These are phyloP conservation scores for Parathielavia appendiculata DNA, from an alignment of 495 filamentous ascomycete genomes.

Conservation along the genomic window DNA sequence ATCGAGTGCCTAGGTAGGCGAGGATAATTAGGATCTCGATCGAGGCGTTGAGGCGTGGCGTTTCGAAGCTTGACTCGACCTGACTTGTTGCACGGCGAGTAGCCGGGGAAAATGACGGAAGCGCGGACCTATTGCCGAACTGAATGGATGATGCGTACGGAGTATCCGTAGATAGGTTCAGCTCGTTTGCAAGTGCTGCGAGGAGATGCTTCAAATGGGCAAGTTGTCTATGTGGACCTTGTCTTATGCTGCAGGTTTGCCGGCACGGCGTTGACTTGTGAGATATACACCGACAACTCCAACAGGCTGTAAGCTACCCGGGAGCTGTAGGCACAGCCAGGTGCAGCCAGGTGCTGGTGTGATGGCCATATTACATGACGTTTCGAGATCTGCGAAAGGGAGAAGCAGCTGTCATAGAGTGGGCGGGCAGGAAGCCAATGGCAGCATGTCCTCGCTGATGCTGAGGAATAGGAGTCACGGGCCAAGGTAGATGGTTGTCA, in stretches of 20 bases:
- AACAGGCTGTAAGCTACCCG: too few relatives aligned
- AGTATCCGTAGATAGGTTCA: too few relatives aligned
- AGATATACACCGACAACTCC: too few relatives aligned
- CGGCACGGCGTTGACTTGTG: too few relatives aligned
- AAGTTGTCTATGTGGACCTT: neutral
- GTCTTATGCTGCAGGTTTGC: too few relatives aligned
- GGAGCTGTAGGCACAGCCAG: too few relatives aligned
- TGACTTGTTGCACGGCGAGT: neutral
- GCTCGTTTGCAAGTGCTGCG: too few relatives aligned
- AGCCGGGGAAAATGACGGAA: neutral
- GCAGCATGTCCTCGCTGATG: neutral
- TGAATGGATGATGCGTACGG: too few relatives aligned
- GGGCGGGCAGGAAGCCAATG: constrained; percentile 7
- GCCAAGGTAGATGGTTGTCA: too few relatives aligned
- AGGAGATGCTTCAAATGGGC: too few relatives aligned
- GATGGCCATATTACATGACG: neutral
- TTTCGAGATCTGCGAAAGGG: constrained; percentile 8
- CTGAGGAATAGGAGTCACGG: too few relatives aligned
- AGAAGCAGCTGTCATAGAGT: neutral
- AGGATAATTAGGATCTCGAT: neutral
- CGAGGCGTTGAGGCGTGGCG: constrained; percentile 10
- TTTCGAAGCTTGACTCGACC: constrained; percentile 1
- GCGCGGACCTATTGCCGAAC: too few relatives aligned
- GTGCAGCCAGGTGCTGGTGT: neutral
- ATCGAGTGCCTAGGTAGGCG: neutral